Conservation (phyloP, 345 rosid genomes). For the Pelargonium nanum region DNA sequence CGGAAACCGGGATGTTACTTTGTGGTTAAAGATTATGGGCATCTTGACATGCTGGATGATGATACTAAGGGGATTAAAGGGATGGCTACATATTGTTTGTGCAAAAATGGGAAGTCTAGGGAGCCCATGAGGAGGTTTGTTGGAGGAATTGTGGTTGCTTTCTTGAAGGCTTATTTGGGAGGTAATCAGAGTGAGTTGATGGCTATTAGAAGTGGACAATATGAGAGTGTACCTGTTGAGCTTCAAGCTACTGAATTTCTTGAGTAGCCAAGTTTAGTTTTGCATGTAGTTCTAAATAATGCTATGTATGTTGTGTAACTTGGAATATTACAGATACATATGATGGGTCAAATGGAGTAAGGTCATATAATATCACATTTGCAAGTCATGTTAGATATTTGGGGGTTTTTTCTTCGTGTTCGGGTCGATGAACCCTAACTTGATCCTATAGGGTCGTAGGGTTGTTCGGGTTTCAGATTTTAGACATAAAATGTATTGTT, state of each 20-base stretch:
- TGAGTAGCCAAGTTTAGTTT: too few species aligned
- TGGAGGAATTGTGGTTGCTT: conserved; percentile 58
- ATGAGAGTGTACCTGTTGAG: conserved; percentile 37
- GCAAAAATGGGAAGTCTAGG: conserved; percentile 60
- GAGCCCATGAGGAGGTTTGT: conserved; percentile 73
- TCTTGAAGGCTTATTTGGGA: conserved; percentile 47
- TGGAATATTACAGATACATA: too few species aligned
- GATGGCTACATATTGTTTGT: conserved; percentile 44
- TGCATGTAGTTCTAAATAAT: too few species aligned
- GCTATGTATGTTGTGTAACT: too few species aligned
- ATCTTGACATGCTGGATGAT: conserved; percentile 72
- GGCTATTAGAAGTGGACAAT: conserved; percentile 45
- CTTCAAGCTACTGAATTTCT: conserved; percentile 34
- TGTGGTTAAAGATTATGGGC: conserved; percentile 68
- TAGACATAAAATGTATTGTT: too few species aligned
- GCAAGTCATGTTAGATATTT: too few species aligned
- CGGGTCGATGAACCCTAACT: too few species aligned
- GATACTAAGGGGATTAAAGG: conserved; percentile 63
- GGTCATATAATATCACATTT: too few species aligned
- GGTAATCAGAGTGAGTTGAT: conserved; percentile 41
- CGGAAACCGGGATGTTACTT: conserved; percentile 56
- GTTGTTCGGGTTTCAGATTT: too few species aligned
- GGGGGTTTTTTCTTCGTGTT: too few species aligned
- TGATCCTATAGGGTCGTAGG: too few species aligned
- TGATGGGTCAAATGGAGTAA: too few species aligned